Evolutionary conservation across 2,329 filamentous ascomycete genomes (phyloP).

Genomic region (Diaporthe sp.): DNA sequence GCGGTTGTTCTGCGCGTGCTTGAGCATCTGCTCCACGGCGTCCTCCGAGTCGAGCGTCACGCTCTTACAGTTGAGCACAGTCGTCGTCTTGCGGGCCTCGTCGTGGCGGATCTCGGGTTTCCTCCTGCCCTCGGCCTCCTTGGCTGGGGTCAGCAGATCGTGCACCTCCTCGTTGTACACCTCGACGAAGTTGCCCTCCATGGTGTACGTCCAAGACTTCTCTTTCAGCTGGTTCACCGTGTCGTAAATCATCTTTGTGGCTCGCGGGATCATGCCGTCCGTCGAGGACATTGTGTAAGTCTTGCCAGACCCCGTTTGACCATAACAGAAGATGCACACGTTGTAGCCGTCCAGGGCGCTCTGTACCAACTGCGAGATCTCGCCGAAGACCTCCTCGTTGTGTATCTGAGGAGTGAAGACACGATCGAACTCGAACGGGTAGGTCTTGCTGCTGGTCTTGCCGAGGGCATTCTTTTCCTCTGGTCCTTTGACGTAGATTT

Average conservation of each 20-base stretch:
- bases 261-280: slow-evolving; percentile 95
- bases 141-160: slow-evolving; percentile 76
- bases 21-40: slow-evolving; percentile 83
- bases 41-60: slow-evolving; percentile 82
- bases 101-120: slow-evolving; percentile 94
- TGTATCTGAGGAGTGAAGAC: slow-evolving; percentile 83
- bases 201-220: slow-evolving; percentile 93
- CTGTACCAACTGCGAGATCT: slow-evolving; percentile 97
- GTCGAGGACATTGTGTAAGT: slow-evolving; percentile 93
- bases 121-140: slow-evolving; percentile 79
- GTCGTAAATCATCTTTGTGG: slow-evolving; percentile 92
- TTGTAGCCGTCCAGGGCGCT: slow-evolving; percentile 97
- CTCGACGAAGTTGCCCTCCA: slow-evolving; percentile 95
- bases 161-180: slow-evolving; percentile 99
- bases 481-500: slow-evolving; percentile 85
- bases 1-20: slow-evolving; percentile 84
- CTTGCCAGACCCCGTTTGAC: slow-evolving; percentile 96
- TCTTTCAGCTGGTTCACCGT: slow-evolving; percentile 85
- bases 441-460: slow-evolving; percentile 79
- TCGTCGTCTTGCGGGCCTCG: slow-evolving; percentile 81
- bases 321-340: slow-evolving; percentile 98
- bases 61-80: slow-evolving; percentile 81
- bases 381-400: slow-evolving; percentile 91
- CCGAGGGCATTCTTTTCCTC: slow-evolving; percentile 86
- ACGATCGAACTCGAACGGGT: slow-evolving; percentile 91